phyloP scores from a whole-genome alignment of 768 basidiomycete species.

The Lactarius quietus region DNA sequence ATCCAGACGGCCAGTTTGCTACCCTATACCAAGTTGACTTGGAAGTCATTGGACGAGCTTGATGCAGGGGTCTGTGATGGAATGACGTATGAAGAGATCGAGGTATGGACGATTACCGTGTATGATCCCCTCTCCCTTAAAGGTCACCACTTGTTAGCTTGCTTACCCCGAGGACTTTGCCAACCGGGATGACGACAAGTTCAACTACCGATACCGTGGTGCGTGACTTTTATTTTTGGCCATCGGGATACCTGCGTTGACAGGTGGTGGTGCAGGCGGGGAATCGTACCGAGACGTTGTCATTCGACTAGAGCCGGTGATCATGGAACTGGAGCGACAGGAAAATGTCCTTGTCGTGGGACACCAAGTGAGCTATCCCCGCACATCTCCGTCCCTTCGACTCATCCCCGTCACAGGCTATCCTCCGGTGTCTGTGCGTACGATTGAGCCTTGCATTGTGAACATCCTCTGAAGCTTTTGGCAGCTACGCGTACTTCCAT shows the following conservation, averaged over 20 bases:
- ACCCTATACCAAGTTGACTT: slow-evolving; percentile 88
- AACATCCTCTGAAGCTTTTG: not conserved
- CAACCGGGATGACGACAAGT: slow-evolving; percentile 98
- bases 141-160: slow-evolving; percentile 45
- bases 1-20: slow-evolving; percentile 84
- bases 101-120: slow-evolving; percentile 45
- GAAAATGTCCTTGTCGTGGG: slow-evolving; percentile 96
- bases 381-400: slow-evolving; percentile 1
- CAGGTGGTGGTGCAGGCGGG: slow-evolving; percentile 46
- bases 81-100: slow-evolving; percentile 99
- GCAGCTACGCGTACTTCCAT: slow-evolving; percentile 95
- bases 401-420: slow-evolving; percentile 46
- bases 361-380: slow-evolving; percentile 61
- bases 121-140: not conserved
- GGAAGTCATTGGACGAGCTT: slow-evolving; percentile 98
- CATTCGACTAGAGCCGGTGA: slow-evolving; percentile 91
- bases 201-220: slow-evolving; percentile 96
- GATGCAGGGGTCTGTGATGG: slow-evolving; percentile 99
- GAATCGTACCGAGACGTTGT: slow-evolving; percentile 99
- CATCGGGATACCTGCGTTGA: not conserved
- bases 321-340: slow-evolving; percentile 98
- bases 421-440: slow-evolving; percentile 71
- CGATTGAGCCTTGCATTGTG: not conserved
- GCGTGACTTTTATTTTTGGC: slow-evolving; percentile 6
- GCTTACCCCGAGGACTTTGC: slow-evolving; percentile 98